Evolutionary conservation across 805 yeast species (phyloP).

Genomic region (Blastobotrys robertii): DNA sequence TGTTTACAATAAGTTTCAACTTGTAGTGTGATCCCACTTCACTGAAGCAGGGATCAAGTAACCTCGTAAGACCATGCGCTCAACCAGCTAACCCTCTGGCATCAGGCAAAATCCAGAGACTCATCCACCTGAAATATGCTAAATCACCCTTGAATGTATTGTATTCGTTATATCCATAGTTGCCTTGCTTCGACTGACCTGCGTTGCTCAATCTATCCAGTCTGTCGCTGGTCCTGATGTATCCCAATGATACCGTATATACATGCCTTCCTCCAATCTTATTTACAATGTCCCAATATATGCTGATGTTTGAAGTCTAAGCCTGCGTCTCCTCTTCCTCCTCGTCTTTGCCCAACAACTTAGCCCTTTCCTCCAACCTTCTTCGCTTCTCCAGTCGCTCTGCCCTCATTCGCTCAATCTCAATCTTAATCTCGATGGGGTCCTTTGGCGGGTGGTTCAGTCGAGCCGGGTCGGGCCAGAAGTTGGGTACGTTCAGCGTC

Average conservation of each 20-base stretch:
- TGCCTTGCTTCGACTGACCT: too few species aligned
- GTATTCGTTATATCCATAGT: too few species aligned
- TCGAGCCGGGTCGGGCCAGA: slow-evolving; percentile 95
- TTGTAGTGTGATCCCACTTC: too few species aligned
- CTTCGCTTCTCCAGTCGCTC: slow-evolving; percentile 66
- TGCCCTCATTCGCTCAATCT: slow-evolving; percentile 74
- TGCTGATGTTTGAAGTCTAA: background rate
- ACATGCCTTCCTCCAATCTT: background rate
- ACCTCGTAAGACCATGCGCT: too few species aligned
- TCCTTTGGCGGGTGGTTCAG: slow-evolving; percentile 88
- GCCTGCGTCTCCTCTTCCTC: slow-evolving; percentile 6
- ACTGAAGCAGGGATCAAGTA: too few species aligned
- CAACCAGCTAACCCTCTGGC: too few species aligned
- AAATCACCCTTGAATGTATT: too few species aligned
- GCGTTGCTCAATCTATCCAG: background rate
- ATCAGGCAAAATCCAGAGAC: too few species aligned
- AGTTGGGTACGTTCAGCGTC: slow-evolving; percentile 84
- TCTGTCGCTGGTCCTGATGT: background rate
- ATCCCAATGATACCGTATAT: too few species aligned
- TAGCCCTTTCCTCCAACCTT: slow-evolving; percentile 62
- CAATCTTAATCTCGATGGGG: slow-evolving; percentile 84
- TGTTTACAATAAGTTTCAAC: too few species aligned
- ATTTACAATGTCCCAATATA: too few species aligned
- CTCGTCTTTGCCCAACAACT: slow-evolving; percentile 50
- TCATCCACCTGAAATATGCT: too few species aligned